Percentiles rank a stretch among this genome's conserved stretches.
Evolutionary conservation across 257 asterid species (phyloP).

Genomic region (Marsdenia floribunda): DNA sequence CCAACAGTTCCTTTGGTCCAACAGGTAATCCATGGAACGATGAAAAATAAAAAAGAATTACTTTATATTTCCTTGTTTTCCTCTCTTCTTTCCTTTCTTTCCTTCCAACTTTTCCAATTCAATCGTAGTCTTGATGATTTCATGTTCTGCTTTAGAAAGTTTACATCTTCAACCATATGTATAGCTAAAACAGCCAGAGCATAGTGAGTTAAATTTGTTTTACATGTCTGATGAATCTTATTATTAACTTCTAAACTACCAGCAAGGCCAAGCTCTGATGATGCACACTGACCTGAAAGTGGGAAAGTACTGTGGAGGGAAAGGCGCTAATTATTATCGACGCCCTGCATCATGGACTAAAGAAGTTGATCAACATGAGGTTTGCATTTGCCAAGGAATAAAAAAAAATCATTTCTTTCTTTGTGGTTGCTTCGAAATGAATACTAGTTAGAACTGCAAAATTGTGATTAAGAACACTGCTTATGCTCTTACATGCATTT

Average conservation of each 20-base stretch:
- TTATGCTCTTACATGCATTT: neutral
- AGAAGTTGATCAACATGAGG: conserved; percentile 44
- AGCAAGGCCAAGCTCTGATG: conserved; percentile 60
- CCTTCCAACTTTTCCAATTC: neutral
- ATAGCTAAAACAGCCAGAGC: neutral
- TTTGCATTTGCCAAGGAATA: conserved; percentile 15
- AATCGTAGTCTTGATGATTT: neutral
- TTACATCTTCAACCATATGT: neutral
- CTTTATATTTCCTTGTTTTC: neutral
- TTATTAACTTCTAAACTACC: conserved; percentile 25
- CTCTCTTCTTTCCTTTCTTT: neutral
- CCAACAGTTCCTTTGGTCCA: conserved; percentile 70
- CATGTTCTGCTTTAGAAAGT: neutral
- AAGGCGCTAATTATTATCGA: conserved; percentile 65
- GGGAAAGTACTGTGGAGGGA: conserved; percentile 60
- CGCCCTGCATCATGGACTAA: conserved; percentile 53
- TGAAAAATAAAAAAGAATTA: neutral
- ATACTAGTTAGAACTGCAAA: no score
- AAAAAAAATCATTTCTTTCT: neutral
- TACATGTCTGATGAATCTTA: neutral
- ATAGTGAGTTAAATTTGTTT: neutral
- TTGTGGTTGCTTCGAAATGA: neutral
- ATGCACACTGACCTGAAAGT: conserved; percentile 67
- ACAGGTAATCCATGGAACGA: conserved; percentile 38
- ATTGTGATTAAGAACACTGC: no score